Evolutionary conservation across 208 protist genomes (phyloP), one percentile per base, ranked within the genome.

Genomic region (Trypanosoma avium): DNA sequence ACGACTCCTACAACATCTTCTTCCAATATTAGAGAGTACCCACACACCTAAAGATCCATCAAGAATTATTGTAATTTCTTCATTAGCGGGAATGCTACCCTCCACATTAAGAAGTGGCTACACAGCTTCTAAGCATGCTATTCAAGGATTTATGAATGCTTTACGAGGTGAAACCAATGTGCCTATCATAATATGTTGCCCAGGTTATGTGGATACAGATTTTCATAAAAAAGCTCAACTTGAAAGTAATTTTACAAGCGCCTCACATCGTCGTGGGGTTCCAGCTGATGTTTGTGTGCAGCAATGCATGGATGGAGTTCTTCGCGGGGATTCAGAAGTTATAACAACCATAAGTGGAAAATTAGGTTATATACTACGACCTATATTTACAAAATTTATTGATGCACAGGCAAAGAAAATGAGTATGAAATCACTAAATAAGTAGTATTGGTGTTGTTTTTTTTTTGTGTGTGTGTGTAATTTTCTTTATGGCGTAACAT

Each of bases 91-190:
- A 6, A 74, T 95, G 13, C 67, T 95, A 40, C 85, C 88, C 8
- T 92, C 88, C 9, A 86, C 79, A 40, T 56, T 88, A 24, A 83
- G 88, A 42, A 91, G 77, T 35, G 74, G 74, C 21, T 95, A 95
- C 67, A 91, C 85, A 12, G 85, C 83, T 9, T 88, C 85, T 12
- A 95, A 95, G 76, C 86, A 92, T 61, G 88, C 88, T 5, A 81
- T 95, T 43, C 88, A 95, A 62, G 88, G 88, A 35, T 95, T 92
- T 60, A 87, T 91, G 70, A 95, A 92, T 67, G 83, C 88, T 22
- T 61, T 95, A 19, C 85, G 88, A 15, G 85, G 86, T 0, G 88
- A 95, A 67, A 88, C 77, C 36, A 56, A 36, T 6, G 82, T 95
- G 42, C 46, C 56, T 19, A 90, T 95, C 49, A 92, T 85, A 32